Evolutionary conservation across 129 eudicot species (phyloP).

Genomic region (Flaveria ramosissima): DNA sequence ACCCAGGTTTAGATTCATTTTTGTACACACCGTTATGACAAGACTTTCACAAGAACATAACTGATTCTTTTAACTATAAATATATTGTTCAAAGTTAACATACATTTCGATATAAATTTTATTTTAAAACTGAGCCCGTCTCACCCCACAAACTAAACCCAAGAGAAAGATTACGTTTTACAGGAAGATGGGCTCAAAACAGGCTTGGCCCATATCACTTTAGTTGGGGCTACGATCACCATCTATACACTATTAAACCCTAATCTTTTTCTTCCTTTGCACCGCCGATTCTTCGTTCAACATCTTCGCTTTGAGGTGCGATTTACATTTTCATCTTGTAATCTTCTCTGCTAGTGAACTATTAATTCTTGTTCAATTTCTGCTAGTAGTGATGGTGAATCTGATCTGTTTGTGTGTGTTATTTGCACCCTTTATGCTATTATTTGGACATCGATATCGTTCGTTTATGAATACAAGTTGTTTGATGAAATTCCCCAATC

Average conservation of each 20-base stretch:
- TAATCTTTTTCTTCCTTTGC: background rate
- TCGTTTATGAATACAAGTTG: background rate
- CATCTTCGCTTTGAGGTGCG: conserved; percentile 16
- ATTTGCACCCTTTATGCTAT: background rate
- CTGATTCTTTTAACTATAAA: too few species aligned
- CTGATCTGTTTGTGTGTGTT: background rate
- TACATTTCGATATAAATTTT: too few species aligned
- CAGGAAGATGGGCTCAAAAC: conserved; percentile 5
- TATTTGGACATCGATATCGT: background rate
- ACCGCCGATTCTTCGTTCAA: conserved; percentile 17
- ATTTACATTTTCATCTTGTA: background rate
- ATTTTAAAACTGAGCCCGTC: too few species aligned
- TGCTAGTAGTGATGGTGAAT: background rate
- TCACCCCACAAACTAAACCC: too few species aligned
- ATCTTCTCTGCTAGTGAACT: background rate
- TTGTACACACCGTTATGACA: too few species aligned
- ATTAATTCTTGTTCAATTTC: background rate
- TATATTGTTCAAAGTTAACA: too few species aligned
- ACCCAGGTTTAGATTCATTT: too few species aligned
- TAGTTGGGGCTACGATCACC: too few species aligned
- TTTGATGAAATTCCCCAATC: conserved; percentile 1
- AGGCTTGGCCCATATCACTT: conserved; percentile 4
- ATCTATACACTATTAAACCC: conserved; percentile 24
- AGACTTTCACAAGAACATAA: too few species aligned
- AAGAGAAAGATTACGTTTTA: too few species aligned